These are phyloP conservation scores for Metarhizium robertsii DNA, from an alignment of 2,329 filamentous ascomycete genomes.

Conservation along the genomic window DNA sequence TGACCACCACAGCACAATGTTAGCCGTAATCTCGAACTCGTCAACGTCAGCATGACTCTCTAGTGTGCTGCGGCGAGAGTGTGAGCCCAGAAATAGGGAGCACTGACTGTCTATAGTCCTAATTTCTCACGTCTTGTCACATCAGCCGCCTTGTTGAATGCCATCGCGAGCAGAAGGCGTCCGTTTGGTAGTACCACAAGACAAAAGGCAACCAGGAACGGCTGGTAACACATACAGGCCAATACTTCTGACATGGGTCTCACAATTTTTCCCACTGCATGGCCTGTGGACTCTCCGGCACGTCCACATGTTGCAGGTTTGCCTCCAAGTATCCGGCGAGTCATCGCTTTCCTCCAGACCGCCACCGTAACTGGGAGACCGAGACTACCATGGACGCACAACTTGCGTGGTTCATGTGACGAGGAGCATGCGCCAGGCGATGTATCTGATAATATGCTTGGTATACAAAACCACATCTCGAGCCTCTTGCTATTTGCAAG, in stretches of 20 bases:
- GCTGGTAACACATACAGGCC: background rate
- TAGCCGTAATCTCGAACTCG: too few relatives aligned
- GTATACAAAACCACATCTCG: too few relatives aligned
- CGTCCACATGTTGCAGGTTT: background rate
- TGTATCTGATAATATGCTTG: too few relatives aligned
- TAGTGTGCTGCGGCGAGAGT: background rate
- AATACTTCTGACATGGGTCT: background rate
- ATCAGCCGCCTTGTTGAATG: background rate
- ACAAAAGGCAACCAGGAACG: background rate
- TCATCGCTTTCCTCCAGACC: too few relatives aligned
- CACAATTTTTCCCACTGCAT: background rate
- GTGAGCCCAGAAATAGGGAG: background rate
- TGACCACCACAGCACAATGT: background rate
- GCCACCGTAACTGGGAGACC: too few relatives aligned
- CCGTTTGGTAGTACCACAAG: background rate
- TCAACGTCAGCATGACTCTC: background rate
- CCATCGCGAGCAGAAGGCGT: background rate
- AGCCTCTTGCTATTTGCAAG: background rate
- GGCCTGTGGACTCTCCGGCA: background rate
- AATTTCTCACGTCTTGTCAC: background rate
- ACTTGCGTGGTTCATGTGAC: background rate
- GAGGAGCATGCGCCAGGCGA: too few relatives aligned
- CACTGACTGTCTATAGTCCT: background rate
- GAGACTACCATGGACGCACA: background rate
- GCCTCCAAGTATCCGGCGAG: background rate